phyloP scores from a whole-genome alignment of 306 rosid species.

The Potentilla sterilis region DNA sequence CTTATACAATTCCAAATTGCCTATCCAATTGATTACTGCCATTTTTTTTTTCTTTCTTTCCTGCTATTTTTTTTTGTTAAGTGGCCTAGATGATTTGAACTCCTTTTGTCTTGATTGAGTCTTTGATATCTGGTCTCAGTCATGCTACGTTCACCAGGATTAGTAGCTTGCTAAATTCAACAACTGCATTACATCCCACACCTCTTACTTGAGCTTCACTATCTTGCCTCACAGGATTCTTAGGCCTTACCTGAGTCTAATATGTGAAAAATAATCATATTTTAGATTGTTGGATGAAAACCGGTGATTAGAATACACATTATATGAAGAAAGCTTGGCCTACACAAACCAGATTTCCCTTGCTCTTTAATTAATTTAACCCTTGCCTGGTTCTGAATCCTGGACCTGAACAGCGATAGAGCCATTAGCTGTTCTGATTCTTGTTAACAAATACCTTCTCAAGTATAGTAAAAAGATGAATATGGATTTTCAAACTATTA shows the following conservation, averaged over 20 bases:
- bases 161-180: background rate
- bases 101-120: background rate
- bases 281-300: background rate
- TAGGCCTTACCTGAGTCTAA: background rate
- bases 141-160: background rate
- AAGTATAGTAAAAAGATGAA: background rate
- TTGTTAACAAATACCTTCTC: background rate
- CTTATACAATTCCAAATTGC: background rate
- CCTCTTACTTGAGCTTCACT: constrained; percentile 1
- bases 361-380: background rate
- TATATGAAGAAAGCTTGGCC: background rate
- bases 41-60: background rate
- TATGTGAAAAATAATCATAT: background rate
- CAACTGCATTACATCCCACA: background rate
- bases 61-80: background rate
- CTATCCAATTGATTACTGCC: background rate
- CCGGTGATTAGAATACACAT: background rate
- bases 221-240: background rate
- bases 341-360: background rate
- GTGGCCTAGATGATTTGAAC: background rate
- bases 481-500: background rate
- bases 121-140: background rate
- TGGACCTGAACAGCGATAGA: background rate
- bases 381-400: background rate
- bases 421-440: background rate